Evolutionary conservation across 495 filamentous ascomycete genomes (phyloP), one percentile per base, ranked within the genome.

Genomic region (Geoglossum glabrum): DNA sequence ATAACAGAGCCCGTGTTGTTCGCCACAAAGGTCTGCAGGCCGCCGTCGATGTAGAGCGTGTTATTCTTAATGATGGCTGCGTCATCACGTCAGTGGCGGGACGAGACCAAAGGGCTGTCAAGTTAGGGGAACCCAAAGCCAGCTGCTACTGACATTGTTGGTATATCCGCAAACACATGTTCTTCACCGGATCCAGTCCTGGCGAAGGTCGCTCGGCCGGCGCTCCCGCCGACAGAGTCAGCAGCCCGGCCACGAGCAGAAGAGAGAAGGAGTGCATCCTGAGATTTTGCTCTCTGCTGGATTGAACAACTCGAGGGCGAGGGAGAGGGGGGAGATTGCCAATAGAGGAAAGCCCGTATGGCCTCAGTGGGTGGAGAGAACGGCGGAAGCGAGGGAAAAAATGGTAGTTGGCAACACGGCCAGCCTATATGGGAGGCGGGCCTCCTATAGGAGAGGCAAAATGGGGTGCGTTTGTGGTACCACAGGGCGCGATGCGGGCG

Each of bases 1-100:
- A 59, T 33, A 33, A 34, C 40, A 23, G 54, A 49, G 28, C 28
- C 26, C 38, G 31, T 38, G 40, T 55, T 49, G 23, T 36, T 49
- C 21, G 27, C 40, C n/a, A 59, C 26, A 49, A 59, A 59, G 11
- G 47, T 54, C 25, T 59, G 28, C 6, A 54, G 33, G 31, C 57
- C 57, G 31, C 57, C 57, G 49, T 59, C 49, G 47, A 59, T 59
- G 57, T 54, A 59, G 1, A 59, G 57, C 5, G 19, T 43, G 23
- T 36, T 21, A 30, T 55, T 31, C 21, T 55, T 55, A 7, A 59
- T 23, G 17, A 47, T 34, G 13, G 47, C 57, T 59, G 28, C 34
- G 25, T 40, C 36, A 2, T 40, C 36, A 2, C 36, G 36, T 40
- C 17, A 40, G 36, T 15, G 10, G 13, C 31, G 11, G 11, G 5